Percentiles rank a stretch among this genome's conserved stretches.
Evolutionary conservation across 2,329 filamentous ascomycete species (phyloP).

Genomic region (Bisporella sp.): DNA sequence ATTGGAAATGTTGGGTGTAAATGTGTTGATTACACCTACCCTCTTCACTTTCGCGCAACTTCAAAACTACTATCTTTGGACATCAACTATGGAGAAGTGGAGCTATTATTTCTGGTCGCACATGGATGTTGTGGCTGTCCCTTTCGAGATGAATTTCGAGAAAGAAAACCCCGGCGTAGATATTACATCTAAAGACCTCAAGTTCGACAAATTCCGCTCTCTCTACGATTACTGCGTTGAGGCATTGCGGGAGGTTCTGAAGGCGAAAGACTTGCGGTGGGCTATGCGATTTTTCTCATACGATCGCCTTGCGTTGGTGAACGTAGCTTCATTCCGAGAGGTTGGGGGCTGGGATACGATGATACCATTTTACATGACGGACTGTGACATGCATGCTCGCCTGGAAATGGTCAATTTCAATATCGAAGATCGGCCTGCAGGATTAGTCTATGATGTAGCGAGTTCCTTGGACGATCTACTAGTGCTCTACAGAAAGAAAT

Average conservation of each 20-base stretch:
- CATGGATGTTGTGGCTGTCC: conserved; percentile 43
- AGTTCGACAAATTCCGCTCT: not conserved
- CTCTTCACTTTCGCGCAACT: conserved; percentile 47
- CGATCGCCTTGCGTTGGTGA: conserved; percentile 50
- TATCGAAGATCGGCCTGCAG: conserved; percentile 32
- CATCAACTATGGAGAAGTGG: conserved; percentile 36
- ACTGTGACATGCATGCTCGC: conserved; percentile 48
- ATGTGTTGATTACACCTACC: conserved; percentile 41
- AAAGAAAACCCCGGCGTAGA: not conserved
- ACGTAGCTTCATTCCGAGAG: conserved; percentile 41
- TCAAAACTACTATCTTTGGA: conserved; percentile 44
- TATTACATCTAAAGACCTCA: not conserved
- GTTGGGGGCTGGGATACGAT: conserved; percentile 47
- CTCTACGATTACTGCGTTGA: conserved; percentile 5
- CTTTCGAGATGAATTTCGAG: conserved; percentile 28
- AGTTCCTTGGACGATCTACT: conserved; percentile 38
- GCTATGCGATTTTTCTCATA: conserved; percentile 49
- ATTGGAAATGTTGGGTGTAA: conserved; percentile 42
- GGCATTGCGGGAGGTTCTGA: conserved; percentile 1
- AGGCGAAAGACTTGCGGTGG: conserved; percentile 31
- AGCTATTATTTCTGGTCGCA: conserved; percentile 47
- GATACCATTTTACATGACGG: conserved; percentile 51
- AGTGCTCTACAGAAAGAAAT: conserved; percentile 34
- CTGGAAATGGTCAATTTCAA: conserved; percentile 39
- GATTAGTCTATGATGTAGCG: conserved; percentile 40